Evolutionary conservation across 1,284 basidiomycete species (phyloP), one percentile per base, ranked within the genome.

Genomic region (Ustilago crameri): DNA sequence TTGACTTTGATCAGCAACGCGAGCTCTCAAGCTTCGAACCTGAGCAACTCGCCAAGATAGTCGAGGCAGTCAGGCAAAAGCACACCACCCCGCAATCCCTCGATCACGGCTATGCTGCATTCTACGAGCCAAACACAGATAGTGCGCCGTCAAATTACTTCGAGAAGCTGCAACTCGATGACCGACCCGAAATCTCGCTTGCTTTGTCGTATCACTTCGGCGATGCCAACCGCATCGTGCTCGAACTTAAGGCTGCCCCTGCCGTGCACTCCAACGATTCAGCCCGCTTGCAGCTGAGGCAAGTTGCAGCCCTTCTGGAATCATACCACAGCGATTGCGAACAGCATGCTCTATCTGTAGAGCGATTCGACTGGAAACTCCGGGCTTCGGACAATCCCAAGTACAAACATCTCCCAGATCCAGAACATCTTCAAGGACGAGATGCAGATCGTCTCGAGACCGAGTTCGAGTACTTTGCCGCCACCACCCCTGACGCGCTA

Each of bases 381-480:
- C 40, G 66, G 24, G 74, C 74, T 2, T 55, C 65, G 10, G 76
- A 78, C 51, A 76, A 76, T 24, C 57, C 60, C 17, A 48, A 60
- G 3, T 73, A 58, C 37, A 37, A 37, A 5, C 57, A 73, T 42
- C 65, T 73, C 3, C 61, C 70, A 8, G 65, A 56, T 24, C 65
- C 70, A 12, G 48, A 59, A 3, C 49, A 68, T 37, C 52, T 73
- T 12, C 34, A 50, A 1, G 52, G 45, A 2, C 46, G 69, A 47
- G 34, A 73, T 24, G 43, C 74, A 3, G 68, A 66, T 41, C 72
- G 78, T 0, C 62, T 76, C 9, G 66, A 67, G 20, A 56, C 51
- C 37, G 80, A 82, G 48, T 76, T 79, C 34, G 63, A 74, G 40
- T 63, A 77, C 46, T 75, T 65, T 50, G 77, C 72, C 18, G 22